These are phyloP conservation scores for Phytophthora crassamura DNA, from an alignment of 352 stramenopile genomes.

Conservation along the genomic window DNA sequence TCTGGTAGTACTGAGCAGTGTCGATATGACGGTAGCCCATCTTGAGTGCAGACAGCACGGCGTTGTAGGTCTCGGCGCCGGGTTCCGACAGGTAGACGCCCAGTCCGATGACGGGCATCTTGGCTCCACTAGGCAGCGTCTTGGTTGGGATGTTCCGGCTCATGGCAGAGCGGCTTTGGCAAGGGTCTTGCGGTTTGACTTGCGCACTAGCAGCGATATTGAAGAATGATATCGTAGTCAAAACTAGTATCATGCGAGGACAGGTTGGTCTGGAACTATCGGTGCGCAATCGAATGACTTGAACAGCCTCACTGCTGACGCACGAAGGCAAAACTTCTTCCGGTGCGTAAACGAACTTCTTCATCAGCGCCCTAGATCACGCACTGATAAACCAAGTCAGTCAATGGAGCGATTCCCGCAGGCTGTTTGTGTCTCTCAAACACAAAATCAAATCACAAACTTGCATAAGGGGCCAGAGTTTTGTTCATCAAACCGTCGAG, in stretches of 20 bases:
- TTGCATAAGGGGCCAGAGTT: too few relatives aligned
- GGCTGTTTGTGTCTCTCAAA: too few relatives aligned
- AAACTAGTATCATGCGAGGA: not conserved
- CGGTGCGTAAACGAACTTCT: slow-evolving; percentile 10
- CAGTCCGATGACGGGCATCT: slow-evolving; percentile 54
- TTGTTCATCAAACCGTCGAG: too few relatives aligned
- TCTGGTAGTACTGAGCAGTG: slow-evolving; percentile 86
- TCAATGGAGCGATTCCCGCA: too few relatives aligned
- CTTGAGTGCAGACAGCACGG: slow-evolving; percentile 54
- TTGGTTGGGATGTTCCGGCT: slow-evolving; percentile 32
- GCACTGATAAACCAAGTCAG: too few relatives aligned
- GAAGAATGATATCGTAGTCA: slow-evolving; percentile 6
- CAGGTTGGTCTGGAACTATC: not conserved
- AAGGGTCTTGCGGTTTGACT: not conserved
- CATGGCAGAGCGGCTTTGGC: slow-evolving; percentile 8
- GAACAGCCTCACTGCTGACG: slow-evolving; percentile 2
- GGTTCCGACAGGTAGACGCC: slow-evolving; percentile 62
- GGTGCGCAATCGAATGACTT: slow-evolving; percentile 15
- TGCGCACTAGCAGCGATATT: slow-evolving; percentile 8
- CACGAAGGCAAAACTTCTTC: not conserved
- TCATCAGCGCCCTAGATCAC: not conserved
- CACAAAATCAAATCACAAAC: too few relatives aligned
- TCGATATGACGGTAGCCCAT: slow-evolving; percentile 91
- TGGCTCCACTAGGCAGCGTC: slow-evolving; percentile 45
- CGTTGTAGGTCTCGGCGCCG: slow-evolving; percentile 61